Evolutionary conservation across 2,329 filamentous ascomycete species (phyloP), one percentile per base, ranked within the genome.

Genomic region (Cercospora sp.): DNA sequence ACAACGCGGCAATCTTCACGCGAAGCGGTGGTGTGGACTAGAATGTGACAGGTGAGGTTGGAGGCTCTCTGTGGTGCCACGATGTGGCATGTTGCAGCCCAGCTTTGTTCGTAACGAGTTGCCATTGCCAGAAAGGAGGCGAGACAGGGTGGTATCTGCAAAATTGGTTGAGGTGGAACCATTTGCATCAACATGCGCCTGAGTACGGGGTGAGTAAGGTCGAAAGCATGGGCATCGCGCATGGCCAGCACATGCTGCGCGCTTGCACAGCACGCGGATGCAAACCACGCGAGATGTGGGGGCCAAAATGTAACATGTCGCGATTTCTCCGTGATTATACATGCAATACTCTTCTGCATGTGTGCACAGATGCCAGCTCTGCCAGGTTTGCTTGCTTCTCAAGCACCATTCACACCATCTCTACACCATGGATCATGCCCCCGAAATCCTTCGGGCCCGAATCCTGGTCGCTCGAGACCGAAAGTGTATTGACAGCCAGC

Each of bases 401-500:
- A 18, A 24, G 43, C 18, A 8, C 18, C 32, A 34, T 34, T 34
- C 32, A 34, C n/a, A 21, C 18, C 16, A 21, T 49, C 18, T 49
- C 18, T 34, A 26, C n/a, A 40, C 34, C 26, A 16, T 24, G 43
- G 18, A 43, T 34, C 12, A 21, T 24, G 24, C 7, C 8, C 16
- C 34, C n/a, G 28, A 18, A 45, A 10, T 45, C 12, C 37, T 61
- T 43, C 37, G 59, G 37, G n/a, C 13, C 34, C 21, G 59, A 45
- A 45, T 30, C 34, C 59, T 61, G 37, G 59, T 28, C 58, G 21
- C 21, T 61, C 12, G n/a, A 13, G 16, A 43, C 16, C 18, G 59
- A 63, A 51, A 53, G 21, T 18, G 21, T 53, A 26, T 49, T 24
- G 61, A 53, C 61, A 63, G 61, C 43, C 61, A 30, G 18, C 12